Evolutionary conservation across 202 grass and related monocot species (phyloP).

Genomic region (Setaria viridis): DNA sequence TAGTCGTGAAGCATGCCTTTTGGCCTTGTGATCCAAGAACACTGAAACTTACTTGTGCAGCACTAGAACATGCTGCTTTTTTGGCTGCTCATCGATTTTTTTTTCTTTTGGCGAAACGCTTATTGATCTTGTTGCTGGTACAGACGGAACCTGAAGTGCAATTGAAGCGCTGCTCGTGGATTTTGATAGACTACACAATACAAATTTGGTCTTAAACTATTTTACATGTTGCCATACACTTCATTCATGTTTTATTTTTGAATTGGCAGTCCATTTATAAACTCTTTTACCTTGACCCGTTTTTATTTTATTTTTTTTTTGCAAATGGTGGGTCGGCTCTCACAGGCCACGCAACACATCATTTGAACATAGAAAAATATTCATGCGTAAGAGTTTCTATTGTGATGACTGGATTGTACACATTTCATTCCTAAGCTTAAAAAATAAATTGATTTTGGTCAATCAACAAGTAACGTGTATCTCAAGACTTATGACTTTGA

Average conservation of each 20-base stretch:
- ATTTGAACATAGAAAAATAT: background rate
- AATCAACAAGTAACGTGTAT: slow-evolving; percentile 14
- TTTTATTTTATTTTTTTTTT: background rate
- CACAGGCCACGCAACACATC: background rate
- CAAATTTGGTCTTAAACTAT: background rate
- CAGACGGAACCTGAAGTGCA: slow-evolving; percentile 39
- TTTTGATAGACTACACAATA: background rate
- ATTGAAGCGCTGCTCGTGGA: slow-evolving; percentile 22
- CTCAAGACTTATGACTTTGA: background rate
- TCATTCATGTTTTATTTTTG: background rate
- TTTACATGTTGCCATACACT: background rate
- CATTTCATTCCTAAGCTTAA: background rate
- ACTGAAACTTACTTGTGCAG: slow-evolving; percentile 22
- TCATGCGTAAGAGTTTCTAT: background rate
- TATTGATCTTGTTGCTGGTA: slow-evolving; percentile 23
- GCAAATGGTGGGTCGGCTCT: background rate
- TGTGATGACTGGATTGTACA: background rate
- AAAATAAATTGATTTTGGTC: background rate
- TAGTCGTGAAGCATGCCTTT: slow-evolving; percentile 54
- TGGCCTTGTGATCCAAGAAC: slow-evolving; percentile 46
- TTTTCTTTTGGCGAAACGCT: no score
- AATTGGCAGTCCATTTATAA: background rate
- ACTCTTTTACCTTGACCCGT: background rate
- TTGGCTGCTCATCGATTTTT: background rate
- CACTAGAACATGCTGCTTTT: slow-evolving; percentile 1